These are phyloP conservation scores for Colletotrichum australisinense DNA, from an alignment of 2,329 filamentous ascomycete genomes.

Conservation along the genomic window DNA sequence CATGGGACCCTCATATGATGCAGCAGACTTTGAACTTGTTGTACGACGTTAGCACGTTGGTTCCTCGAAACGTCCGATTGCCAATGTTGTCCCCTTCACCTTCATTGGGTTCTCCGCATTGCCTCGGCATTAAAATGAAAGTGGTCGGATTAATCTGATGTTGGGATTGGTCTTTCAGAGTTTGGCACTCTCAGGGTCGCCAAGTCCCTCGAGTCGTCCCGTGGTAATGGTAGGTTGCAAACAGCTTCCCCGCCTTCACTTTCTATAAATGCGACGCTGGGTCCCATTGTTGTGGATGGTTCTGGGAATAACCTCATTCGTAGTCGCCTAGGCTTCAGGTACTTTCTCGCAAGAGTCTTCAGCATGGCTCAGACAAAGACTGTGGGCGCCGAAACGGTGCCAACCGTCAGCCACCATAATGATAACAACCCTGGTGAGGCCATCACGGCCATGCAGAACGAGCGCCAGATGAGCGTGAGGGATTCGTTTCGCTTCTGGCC, in stretches of 20 bases:
- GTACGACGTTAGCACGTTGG: slow-evolving; percentile 6
- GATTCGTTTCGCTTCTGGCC: slow-evolving; percentile 39
- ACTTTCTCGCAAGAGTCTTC: neutral
- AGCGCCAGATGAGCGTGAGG: slow-evolving; percentile 38
- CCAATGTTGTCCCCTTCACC: slow-evolving; percentile 1
- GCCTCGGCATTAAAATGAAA: slow-evolving; percentile 20
- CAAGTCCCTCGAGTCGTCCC: neutral
- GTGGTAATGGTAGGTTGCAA: neutral
- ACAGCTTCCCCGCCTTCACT: neutral
- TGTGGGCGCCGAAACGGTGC: slow-evolving; percentile 22
- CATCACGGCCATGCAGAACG: slow-evolving; percentile 35
- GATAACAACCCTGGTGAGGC: slow-evolving; percentile 23
- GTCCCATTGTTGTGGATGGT: neutral
- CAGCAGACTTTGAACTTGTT: neutral
- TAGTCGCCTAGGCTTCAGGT: neutral
- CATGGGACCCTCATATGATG: slow-evolving; percentile 24
- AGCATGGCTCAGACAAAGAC: slow-evolving; percentile 31
- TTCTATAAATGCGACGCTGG: slow-evolving; percentile 27
- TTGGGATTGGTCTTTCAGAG: slow-evolving; percentile 11
- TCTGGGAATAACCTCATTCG: slow-evolving; percentile 29
- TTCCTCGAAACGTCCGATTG: slow-evolving; percentile 12
- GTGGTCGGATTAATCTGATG: slow-evolving; percentile 1
- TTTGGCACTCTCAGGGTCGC: neutral
- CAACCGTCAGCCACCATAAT: slow-evolving; percentile 26
- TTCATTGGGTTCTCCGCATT: slow-evolving; percentile 18